A percentile compares a stretch with the other conserved stretches of the same genome.
Evolutionary conservation across 2,329 filamentous ascomycete species (phyloP).

Genomic region (Hypoxylon sp.): DNA sequence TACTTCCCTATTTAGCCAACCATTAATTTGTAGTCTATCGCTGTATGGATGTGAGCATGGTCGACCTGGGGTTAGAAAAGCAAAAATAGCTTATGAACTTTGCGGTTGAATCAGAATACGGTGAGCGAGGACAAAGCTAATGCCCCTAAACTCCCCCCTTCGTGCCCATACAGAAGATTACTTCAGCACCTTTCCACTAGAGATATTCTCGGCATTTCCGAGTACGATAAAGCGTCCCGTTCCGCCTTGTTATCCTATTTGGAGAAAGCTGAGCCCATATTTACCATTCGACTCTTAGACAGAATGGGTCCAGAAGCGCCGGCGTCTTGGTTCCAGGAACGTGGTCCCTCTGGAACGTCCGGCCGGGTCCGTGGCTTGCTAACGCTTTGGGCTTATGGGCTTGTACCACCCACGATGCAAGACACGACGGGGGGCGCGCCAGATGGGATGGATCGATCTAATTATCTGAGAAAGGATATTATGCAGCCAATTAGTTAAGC

Average conservation of each 20-base stretch:
- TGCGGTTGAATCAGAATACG: conserved; percentile 26
- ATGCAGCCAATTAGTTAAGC: conserved; percentile 17
- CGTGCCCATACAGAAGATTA: too few relatives aligned
- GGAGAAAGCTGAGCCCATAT: conserved; percentile 6
- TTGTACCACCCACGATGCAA: conserved; percentile 44
- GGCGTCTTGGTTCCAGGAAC: conserved; percentile 41
- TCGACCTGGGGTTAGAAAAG: conserved; percentile 5
- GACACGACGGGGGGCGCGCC: conserved; percentile 34
- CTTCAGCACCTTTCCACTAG: background rate
- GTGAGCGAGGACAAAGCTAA: conserved; percentile 6
- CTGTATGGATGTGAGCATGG: conserved; percentile 12
- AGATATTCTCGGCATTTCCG: conserved; percentile 22
- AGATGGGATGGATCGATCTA: conserved; percentile 42
- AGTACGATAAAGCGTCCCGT: conserved; percentile 20
- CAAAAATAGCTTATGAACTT: conserved; percentile 8
- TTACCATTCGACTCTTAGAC: conserved; percentile 6
- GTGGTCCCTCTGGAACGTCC: conserved; percentile 39
- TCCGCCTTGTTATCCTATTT: conserved; percentile 22
- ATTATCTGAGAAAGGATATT: conserved; percentile 2
- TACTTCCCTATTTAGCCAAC: conserved; percentile 37
- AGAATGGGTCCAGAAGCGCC: conserved; percentile 40
- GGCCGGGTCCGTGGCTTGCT: conserved; percentile 35
- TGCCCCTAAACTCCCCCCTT: too few relatives aligned
- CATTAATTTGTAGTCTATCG: conserved; percentile 24
- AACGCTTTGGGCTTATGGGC: conserved; percentile 18